A percentile compares a stretch with the other conserved stretches of the same genome.
phyloP scores from a whole-genome alignment of 2,329 filamentous ascomycete genomes.

The Rhexocercosporidium sp. region DNA sequence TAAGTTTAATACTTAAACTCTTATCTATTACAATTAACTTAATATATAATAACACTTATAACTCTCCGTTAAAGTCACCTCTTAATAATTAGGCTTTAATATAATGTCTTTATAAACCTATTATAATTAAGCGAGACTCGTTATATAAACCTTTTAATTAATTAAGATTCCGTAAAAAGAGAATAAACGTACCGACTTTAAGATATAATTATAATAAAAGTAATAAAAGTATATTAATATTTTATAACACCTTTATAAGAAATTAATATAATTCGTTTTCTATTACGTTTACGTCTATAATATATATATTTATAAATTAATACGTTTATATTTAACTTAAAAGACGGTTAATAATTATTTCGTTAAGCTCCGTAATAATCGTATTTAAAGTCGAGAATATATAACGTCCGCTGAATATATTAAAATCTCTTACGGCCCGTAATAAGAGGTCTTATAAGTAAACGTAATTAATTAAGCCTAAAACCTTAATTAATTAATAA shows the following conservation, averaged over 20 bases:
- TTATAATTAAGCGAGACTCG: neutral
- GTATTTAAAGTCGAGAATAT: neutral
- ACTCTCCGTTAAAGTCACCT: neutral
- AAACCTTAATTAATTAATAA: neutral
- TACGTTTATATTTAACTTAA: neutral
- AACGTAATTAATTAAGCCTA: neutral
- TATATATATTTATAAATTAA: neutral
- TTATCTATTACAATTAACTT: neutral
- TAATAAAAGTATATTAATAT: neutral
- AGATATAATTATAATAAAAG: neutral
- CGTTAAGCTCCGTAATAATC: neutral
- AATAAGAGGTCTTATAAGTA: neutral
- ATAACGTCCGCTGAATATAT: neutral
- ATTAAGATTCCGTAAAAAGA: neutral
- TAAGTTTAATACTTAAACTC: neutral
- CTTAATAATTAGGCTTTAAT: neutral
- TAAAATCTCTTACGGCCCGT: neutral
- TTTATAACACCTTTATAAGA: neutral
- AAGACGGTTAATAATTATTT: neutral
- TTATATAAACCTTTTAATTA: neutral
- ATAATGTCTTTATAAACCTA: neutral
- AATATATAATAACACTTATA: neutral
- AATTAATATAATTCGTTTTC: neutral
- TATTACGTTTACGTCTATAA: neutral
- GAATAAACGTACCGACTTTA: neutral